These are phyloP conservation scores for Ophiostoma sp. DNA, from an alignment of 2,329 filamentous ascomycete genomes.

Conservation along the genomic window DNA sequence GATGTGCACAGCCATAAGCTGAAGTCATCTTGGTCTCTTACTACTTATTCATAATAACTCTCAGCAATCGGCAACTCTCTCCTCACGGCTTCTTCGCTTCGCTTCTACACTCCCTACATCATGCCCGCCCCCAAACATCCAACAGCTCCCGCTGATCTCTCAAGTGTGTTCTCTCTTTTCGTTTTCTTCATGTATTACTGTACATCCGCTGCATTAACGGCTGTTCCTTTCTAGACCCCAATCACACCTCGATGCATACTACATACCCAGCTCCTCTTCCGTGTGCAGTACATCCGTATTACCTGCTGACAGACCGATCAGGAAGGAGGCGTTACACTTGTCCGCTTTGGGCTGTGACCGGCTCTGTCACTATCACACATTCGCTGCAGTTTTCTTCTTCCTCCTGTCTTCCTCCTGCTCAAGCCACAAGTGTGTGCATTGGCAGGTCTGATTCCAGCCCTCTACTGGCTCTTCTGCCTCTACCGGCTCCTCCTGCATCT, in stretches of 20 bases:
- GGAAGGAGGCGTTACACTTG: not conserved
- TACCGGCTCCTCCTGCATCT: not conserved
- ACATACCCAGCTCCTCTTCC: not conserved
- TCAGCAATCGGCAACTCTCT: no score
- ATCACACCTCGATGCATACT: not conserved
- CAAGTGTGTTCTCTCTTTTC: not conserved
- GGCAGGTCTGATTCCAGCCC: not conserved
- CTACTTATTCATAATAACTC: no score
- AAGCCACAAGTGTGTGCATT: not conserved
- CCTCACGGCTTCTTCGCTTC: not conserved
- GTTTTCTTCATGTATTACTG: not conserved
- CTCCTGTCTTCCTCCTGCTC: not conserved
- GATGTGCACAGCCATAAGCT: not conserved
- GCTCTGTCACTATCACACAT: conserved; percentile 5
- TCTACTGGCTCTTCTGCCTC: not conserved
- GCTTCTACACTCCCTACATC: not conserved
- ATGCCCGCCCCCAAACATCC: not conserved
- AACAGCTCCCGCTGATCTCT: not conserved
- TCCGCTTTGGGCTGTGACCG: not conserved
- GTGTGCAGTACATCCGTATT: not conserved
- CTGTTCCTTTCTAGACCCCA: conserved; percentile 5
- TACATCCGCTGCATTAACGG: not conserved
- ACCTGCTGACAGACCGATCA: not conserved
- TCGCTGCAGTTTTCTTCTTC: not conserved
- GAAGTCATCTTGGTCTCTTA: not conserved